Base-by-base conservation (phyloP, 2,329 filamentous ascomycete genomes). In the Alternaria arborescens region DNA sequence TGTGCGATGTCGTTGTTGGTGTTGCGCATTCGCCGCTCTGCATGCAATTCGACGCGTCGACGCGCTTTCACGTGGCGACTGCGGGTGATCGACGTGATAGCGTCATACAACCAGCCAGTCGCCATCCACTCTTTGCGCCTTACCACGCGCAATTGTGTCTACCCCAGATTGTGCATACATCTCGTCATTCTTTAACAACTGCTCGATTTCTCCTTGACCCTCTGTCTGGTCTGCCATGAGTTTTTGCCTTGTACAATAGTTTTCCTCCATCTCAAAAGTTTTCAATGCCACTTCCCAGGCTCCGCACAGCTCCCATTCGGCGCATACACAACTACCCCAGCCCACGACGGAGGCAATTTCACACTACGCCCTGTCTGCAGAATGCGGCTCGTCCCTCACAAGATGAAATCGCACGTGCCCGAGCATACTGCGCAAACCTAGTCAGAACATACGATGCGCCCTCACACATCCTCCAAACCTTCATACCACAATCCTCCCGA, bases 381-480 rank as follows among this genome's bases (percentile, higher is more conserved):
- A 65, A 69, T 50, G 53, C 69, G 8, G 60, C 70, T 4, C 63
- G 62, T 5, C 70, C 71, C 5, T 73, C 81, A n/a, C 73, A 78
- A 53, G 77, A 78, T 47, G 86, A 88, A 42, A 77, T 88, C 42
- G 76, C 83, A 66, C 81, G 83, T 48, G 86, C 88, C 11, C 81
- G 84, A 59, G 78, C 77, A 64, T 89, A 89, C 74, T 90, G 88
- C 72, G 76, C 84, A n/a, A 81, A 84, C 65, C 80, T 89, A 42
- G 79, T 90, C 58, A 80, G 93, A 77, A 90, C 90, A 77, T 93
- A 93, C 79, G 95, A 99, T 79, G 90, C 93, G 56, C 92, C 96
- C 65, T 93, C 95, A 16, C 92, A 93, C 76, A 86, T 95, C 36
- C 88, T 97, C 61, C 89, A 92, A 65, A 90, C 92, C 62, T 97